These are phyloP conservation scores for Rubia yunnanensis DNA, from an alignment of 257 asterid species.

Conservation along the genomic window DNA sequence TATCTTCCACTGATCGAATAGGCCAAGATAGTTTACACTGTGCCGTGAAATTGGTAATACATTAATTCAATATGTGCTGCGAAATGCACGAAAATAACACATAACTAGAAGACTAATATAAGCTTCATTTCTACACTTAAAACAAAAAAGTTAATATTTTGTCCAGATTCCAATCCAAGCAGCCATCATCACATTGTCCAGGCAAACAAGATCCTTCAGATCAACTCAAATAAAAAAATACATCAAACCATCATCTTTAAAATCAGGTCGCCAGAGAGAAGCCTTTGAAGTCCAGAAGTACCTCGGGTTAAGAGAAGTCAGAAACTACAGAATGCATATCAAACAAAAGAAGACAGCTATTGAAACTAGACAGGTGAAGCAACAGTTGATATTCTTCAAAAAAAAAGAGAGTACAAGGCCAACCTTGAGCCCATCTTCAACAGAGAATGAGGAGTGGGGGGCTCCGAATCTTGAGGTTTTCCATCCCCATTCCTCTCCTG, in stretches of 20 bases:
- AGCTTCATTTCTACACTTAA: background rate
- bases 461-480: slow-evolving; percentile 58
- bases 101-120: no score
- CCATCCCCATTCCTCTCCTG: slow-evolving; percentile 82
- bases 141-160: background rate
- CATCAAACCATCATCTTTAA: background rate
- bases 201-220: background rate
- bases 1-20: background rate
- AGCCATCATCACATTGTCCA: background rate
- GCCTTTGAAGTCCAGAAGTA: background rate
- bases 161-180: background rate
- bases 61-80: background rate
- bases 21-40: no score
- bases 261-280: background rate
- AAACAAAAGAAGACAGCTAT: background rate
- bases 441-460: slow-evolving; percentile 66
- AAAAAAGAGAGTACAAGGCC: slow-evolving; percentile 3
- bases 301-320: background rate
- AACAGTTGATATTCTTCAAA: background rate
- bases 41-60: background rate
- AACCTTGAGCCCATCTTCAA: slow-evolving; percentile 73
- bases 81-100: background rate
- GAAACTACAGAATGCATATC: background rate
- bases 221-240: background rate
- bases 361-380: background rate